Evolutionary conservation across 1,284 basidiomycete species (phyloP), one percentile per base, ranked within the genome.

Genomic region (Papiliotrema laurentii): DNA sequence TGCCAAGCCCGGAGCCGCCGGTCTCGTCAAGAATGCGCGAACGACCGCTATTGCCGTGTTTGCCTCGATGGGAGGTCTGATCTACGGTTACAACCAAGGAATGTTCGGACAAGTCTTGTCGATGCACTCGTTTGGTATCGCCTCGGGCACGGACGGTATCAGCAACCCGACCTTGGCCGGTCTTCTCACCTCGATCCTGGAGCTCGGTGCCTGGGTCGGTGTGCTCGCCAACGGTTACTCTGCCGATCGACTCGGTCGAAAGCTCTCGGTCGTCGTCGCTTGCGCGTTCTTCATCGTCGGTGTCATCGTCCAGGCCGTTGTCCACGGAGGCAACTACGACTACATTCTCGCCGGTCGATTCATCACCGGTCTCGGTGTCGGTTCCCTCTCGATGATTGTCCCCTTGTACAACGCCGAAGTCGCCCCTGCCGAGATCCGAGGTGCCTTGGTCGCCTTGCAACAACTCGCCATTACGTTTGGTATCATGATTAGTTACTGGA

Each of bases 401-500:
- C 88, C 87, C 2, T 83, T 84, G 34, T 63, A 66, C 54, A 55
- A 60, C 47, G 52, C 59, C 18, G 60, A 61, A 38, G 55, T 87
- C 43, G 81, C 83, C 1, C 85, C 85, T 22, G 83, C 85, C 3
- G 84, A 86, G 71, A 82, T 88, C 16, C 80, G 86, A 50, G 86
- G 85, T 6, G 82, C 81, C 65, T 75, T 88, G 40, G 85, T 87
- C 35, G 83, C 83, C 4, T 78, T 88, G 16, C 85, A 87, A 65
- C 86, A 87, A 63, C 76, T 86, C 13, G 80, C 82, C 3, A 86
- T 86, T 62, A 83, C 83, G 1, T 83, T 85, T 53, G 84, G 84
- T 7, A 85, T 79, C 59, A 22, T 83, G 81, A 24, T 86, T 84
- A 83, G 81, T n/a, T 87, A 85, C 75, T 87, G 84, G 84, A 84